A percentile compares a stretch with the other conserved stretches of the same genome.
Evolutionary conservation across 139 green algal species (phyloP).

Genomic region (Yamagishiella unicocca): DNA sequence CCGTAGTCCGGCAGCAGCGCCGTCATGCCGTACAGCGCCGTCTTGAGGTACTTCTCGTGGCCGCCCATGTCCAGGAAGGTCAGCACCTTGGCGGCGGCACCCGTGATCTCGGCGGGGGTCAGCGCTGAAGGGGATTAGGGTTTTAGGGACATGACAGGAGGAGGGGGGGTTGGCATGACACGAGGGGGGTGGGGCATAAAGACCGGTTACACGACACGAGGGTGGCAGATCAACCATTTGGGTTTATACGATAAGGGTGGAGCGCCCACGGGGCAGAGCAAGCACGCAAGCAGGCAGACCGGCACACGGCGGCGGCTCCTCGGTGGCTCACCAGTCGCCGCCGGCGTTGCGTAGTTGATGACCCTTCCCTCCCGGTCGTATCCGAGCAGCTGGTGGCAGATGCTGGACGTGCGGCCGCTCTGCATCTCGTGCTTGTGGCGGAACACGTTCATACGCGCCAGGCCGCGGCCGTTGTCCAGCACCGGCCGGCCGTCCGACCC

Average conservation of each 20-base stretch:
- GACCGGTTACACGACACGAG: too few species aligned
- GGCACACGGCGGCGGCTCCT: too few species aligned
- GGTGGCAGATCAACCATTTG: too few species aligned
- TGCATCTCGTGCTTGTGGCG: constrained; percentile 92
- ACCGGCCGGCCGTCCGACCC: constrained; percentile 73
- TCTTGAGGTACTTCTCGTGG: constrained; percentile 88
- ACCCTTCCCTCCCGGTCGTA: constrained; percentile 77
- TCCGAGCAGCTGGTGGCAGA: constrained; percentile 79
- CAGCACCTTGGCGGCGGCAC: constrained; percentile 61
- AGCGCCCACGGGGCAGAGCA: too few species aligned
- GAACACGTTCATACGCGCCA: constrained; percentile 82
- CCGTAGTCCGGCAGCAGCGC: constrained; percentile 77
- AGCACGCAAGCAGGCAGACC: too few species aligned
- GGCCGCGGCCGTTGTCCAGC: constrained; percentile 85
- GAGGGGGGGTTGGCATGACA: background rate
- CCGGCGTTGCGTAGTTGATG: constrained; percentile 75
- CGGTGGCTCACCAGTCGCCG: constrained; percentile 35
- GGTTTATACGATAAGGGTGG: too few species aligned
- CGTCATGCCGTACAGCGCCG: constrained; percentile 79
- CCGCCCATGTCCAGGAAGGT: constrained; percentile 89
- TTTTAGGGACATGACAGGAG: background rate
- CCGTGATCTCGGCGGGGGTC: constrained; percentile 45
- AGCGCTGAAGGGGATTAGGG: constrained; percentile 27
- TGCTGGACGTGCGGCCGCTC: constrained; percentile 81
- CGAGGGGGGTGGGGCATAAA: too few species aligned